These are phyloP conservation scores for Neopestalotiopsis sp. DNA, from an alignment of 2,329 filamentous ascomycete genomes.

Conservation along the genomic window DNA sequence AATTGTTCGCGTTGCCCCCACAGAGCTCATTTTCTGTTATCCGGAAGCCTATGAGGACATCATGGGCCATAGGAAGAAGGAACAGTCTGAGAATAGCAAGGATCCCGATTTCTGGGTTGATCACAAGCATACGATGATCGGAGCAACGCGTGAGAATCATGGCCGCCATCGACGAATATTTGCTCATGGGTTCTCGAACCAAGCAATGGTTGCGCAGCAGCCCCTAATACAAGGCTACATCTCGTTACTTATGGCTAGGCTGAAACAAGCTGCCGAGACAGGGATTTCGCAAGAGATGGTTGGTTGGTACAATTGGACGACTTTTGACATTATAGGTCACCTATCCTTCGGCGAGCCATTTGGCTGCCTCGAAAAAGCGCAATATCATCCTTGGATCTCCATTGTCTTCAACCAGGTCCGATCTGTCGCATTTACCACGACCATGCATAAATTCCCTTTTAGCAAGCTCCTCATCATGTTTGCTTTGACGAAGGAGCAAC, in stretches of 20 bases:
- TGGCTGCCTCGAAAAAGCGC: not conserved
- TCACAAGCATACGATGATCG: too few relatives aligned
- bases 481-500: not conserved
- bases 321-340: conserved; percentile 23
- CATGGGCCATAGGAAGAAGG: too few relatives aligned
- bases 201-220: not conserved
- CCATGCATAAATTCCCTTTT: not conserved
- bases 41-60: too few relatives aligned
- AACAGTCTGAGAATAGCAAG: too few relatives aligned
- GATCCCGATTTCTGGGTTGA: too few relatives aligned
- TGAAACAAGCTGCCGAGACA: not conserved
- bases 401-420: not conserved
- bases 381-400: not conserved
- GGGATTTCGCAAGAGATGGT: not conserved
- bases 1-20: too few relatives aligned
- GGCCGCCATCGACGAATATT: too few relatives aligned
- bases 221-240: not conserved
- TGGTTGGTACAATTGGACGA: conserved; percentile 21
- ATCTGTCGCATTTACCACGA: not conserved
- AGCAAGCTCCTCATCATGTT: not conserved
- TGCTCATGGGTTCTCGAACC: too few relatives aligned
- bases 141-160: too few relatives aligned
- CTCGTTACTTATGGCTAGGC: not conserved
- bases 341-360: conserved; percentile 24
- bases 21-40: too few relatives aligned